Percentiles rank a stretch among this genome's conserved stretches.
These are phyloP conservation scores for Salicornia ramosissima DNA, from an alignment of 148 eudicot genomes.

Conservation along the genomic window DNA sequence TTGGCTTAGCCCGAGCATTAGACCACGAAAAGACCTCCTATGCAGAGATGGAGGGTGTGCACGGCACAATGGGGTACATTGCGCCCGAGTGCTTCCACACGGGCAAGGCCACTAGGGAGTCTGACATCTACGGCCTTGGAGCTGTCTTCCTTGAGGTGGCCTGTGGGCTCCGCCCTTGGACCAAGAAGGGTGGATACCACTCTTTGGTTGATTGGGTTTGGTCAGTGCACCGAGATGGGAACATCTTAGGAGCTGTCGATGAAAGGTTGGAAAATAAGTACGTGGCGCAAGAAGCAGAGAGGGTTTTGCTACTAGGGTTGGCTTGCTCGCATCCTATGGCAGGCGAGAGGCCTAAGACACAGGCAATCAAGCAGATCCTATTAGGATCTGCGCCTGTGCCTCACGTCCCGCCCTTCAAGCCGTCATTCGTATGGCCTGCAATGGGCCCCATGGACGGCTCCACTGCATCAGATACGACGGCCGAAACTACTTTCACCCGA, in stretches of 20 bases:
- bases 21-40: conserved; percentile 64
- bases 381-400: conserved; percentile 51
- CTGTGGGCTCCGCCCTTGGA: conserved; percentile 56
- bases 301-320: conserved; percentile 57
- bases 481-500: conserved; percentile 21
- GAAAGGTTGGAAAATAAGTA: conserved; percentile 41
- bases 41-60: conserved; percentile 62
- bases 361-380: conserved; percentile 48
- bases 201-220: conserved; percentile 75
- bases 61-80: conserved; percentile 78
- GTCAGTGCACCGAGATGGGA: conserved; percentile 60
- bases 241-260: conserved; percentile 52
- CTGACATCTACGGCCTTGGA: conserved; percentile 73
- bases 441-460: conserved; percentile 37
- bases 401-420: conserved; percentile 56
- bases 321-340: conserved; percentile 76
- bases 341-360: conserved; percentile 52
- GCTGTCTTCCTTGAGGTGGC: conserved; percentile 65
- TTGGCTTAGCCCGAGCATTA: conserved; percentile 77
- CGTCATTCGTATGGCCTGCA: conserved; percentile 69
- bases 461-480: conserved; percentile 23
- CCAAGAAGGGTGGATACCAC: conserved; percentile 42
- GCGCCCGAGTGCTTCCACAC: conserved; percentile 90
- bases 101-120: conserved; percentile 64
- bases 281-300: conserved; percentile 48